Evolutionary conservation across 2,329 filamentous ascomycete genomes (phyloP), one percentile per base, ranked within the genome.

Genomic region (Trematosphaeria pertusa): DNA sequence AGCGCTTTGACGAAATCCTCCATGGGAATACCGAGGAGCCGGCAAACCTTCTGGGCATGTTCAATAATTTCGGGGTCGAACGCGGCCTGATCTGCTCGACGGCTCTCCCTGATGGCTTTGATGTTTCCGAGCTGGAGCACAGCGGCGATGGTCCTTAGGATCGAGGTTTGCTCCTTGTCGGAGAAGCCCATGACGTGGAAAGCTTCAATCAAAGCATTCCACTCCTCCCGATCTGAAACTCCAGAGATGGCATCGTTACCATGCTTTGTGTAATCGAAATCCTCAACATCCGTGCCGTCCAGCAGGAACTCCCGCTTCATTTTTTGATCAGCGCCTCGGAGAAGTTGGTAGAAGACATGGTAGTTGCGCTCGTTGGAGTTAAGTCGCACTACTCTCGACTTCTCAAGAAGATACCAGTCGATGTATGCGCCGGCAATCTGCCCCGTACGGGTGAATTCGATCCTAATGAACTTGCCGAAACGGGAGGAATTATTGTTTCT

Each of bases 401-500:
- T 99, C 68, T 99, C 94, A 11, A 99, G 78, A 0, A 99, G 80
- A 73, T 97, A 99, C 94, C 94, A 99, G 70, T 99, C 92, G 57
- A 99, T 97, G 74, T 91, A 97, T 17, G 94, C 94, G 26, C 95
- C 95, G 3, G 89, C 89, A 57, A 99, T 99, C 43, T 94, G 88
- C 20, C 95, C 95, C 26, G 84, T 84, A 18, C 89, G 83, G 24
- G 86, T 91, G 73, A 99, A 97, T 68, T 97, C 91, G 65, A 99
- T 99, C 38, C 95, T 84, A 68, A 99, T 99, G 65, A 99, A 99
- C 72, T 99, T 99, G 67, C 94, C 94, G 65, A 99, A 99, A 55
- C 94, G 86, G 4, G 94, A 99, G 0, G 94, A 99, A 70, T 99
- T 99, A 76, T 99, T 94, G 72, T 99, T 99, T 43, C 94, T 85